Percentiles rank a stretch among this genome's conserved stretches.
Evolutionary conservation across 768 basidiomycete species (phyloP).

Genomic region (Nevesoporus exiguus): DNA sequence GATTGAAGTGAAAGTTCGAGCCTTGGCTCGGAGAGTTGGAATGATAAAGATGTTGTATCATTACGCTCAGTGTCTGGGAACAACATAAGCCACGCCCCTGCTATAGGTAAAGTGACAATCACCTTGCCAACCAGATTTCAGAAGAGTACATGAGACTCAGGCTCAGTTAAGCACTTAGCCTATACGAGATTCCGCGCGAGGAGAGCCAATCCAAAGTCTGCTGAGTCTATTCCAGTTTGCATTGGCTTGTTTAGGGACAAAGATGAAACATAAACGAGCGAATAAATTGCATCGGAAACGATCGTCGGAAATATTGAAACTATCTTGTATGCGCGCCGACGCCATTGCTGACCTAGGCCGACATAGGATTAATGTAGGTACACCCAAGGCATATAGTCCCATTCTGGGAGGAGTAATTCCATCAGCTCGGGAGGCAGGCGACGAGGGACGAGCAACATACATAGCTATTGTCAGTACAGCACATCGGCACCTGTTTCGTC

Average conservation of each 20-base stretch:
- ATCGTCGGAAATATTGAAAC: background rate
- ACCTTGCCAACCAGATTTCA: too few species aligned
- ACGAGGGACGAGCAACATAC: background rate
- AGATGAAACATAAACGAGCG: background rate
- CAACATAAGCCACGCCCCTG: too few species aligned
- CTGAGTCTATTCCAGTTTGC: background rate
- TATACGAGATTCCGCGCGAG: too few species aligned
- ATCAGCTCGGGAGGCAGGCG: background rate
- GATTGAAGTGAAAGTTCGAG: background rate
- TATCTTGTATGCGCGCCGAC: too few species aligned
- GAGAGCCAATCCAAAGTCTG: too few species aligned
- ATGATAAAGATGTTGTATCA: too few species aligned
- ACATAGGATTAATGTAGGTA: slow-evolving; percentile 2
- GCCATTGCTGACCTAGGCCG: background rate
- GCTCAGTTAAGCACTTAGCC: too few species aligned
- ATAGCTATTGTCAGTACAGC: slow-evolving; percentile 14
- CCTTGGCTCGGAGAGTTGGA: background rate
- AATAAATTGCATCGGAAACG: background rate
- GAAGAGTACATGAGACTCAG: too few species aligned
- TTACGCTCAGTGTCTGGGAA: too few species aligned
- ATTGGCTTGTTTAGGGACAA: background rate
- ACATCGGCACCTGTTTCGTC: slow-evolving; percentile 11
- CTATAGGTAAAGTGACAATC: too few species aligned
- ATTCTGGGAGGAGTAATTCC: background rate
- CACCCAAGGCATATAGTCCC: slow-evolving; percentile 14